Percentiles rank a stretch among this genome's conserved stretches.
phyloP scores from a whole-genome alignment of 139 green algal species.

The Chlorella sp. region DNA sequence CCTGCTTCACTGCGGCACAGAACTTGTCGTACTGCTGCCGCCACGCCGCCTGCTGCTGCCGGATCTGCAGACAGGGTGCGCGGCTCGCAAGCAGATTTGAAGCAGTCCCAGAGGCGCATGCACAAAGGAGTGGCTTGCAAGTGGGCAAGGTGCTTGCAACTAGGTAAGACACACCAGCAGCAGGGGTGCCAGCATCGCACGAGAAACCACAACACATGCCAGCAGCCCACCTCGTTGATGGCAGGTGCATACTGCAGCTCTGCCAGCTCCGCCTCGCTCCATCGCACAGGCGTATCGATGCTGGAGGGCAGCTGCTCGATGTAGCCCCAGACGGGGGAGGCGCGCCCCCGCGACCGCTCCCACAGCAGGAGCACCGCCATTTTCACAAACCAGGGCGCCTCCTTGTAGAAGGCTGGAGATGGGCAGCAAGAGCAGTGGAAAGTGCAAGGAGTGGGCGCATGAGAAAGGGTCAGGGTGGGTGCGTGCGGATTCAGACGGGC shows the following conservation, averaged over 20 bases:
- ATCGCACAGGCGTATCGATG: constrained; percentile 75
- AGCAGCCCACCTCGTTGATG: constrained; percentile 56
- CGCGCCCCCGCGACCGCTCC: constrained; percentile 55
- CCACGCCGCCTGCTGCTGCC: constrained; percentile 77
- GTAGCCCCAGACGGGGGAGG: constrained; percentile 63
- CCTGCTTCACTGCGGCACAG: not conserved
- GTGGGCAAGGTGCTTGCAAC: too few relatives aligned
- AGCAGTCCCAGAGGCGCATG: too few relatives aligned
- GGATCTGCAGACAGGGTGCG: constrained; percentile 64
- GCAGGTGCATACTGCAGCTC: constrained; percentile 74
- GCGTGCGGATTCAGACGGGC: too few relatives aligned
- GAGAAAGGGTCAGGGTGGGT: too few relatives aligned
- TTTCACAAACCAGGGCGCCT: constrained; percentile 67
- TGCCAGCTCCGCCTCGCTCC: constrained; percentile 65
- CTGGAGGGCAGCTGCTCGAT: constrained; percentile 69
- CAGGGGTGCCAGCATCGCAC: too few relatives aligned
- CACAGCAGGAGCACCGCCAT: constrained; percentile 78
- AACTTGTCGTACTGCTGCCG: constrained; percentile 56
- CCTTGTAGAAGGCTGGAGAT: constrained; percentile 59
- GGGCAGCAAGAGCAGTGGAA: too few relatives aligned
- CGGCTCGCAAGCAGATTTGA: too few relatives aligned
- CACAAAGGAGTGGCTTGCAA: too few relatives aligned
- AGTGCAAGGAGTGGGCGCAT: not conserved
- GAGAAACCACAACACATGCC: too few relatives aligned
- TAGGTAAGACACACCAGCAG: too few relatives aligned